These are phyloP conservation scores for Starmerella bombi DNA, from an alignment of 805 yeast species.

Conservation along the genomic window DNA sequence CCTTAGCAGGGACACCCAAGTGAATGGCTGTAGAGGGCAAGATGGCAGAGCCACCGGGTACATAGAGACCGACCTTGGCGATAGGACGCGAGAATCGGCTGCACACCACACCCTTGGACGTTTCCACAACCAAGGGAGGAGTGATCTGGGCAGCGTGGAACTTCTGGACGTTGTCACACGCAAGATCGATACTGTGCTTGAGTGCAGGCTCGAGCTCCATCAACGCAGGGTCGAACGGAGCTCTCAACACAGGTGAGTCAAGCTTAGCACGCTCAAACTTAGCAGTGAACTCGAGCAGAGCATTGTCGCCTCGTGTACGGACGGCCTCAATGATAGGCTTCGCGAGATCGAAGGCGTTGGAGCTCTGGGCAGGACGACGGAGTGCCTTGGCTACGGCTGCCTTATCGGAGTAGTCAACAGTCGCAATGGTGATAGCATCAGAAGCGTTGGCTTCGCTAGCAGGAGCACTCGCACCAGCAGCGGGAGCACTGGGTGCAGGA, in stretches of 20 bases:
- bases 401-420: constrained; percentile 27
- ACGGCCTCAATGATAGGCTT: constrained; percentile 79
- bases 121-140: constrained; percentile 69
- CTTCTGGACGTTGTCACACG: constrained; percentile 73
- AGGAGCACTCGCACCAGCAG: background rate
- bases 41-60: constrained; percentile 98
- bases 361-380: constrained; percentile 89
- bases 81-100: constrained; percentile 92
- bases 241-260: constrained; percentile 57
- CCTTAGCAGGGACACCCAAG: constrained; percentile 97
- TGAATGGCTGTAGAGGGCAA: constrained; percentile 94
- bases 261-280: constrained; percentile 80
- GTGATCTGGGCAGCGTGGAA: constrained; percentile 84
- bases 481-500: background rate
- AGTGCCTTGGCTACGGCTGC: constrained; percentile 48
- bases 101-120: constrained; percentile 86
- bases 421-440: constrained; percentile 20
- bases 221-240: constrained; percentile 73
- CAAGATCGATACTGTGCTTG: constrained; percentile 74
- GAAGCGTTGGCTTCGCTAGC: constrained; percentile 1
- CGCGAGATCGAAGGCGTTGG: constrained; percentile 85
- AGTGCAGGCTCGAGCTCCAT: constrained; percentile 64
- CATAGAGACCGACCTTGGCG: constrained; percentile 85
- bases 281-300: constrained; percentile 75
- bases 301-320: constrained; percentile 65